Conservation (phyloP, 2,329 filamentous ascomycete genomes). For the Nannizziopsis arthrosporioides region DNA sequence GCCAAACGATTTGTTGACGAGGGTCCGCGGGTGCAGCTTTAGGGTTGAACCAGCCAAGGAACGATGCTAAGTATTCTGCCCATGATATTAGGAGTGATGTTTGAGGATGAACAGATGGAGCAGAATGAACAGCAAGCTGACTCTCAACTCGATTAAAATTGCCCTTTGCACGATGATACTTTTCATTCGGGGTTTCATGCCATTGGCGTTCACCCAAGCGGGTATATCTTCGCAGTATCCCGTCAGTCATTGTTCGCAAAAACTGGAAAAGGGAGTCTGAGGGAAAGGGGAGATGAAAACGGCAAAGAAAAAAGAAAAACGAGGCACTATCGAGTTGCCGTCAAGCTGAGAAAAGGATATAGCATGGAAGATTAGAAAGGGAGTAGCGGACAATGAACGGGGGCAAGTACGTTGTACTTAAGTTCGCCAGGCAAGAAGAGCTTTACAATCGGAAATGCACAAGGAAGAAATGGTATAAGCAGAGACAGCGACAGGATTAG, state of each 20-base stretch:
- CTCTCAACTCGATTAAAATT: conserved; percentile 14
- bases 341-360: not conserved
- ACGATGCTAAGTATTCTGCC: conserved; percentile 21
- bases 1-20: conserved; percentile 65
- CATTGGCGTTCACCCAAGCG: not conserved
- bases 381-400: not conserved
- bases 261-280: not conserved
- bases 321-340: not conserved
- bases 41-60: conserved; percentile 41
- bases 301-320: not conserved
- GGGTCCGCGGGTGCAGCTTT: conserved; percentile 49
- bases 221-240: not conserved
- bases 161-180: conserved; percentile 10
- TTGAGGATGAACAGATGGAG: conserved; percentile 1
- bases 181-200: conserved; percentile 12
- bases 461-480: not conserved
- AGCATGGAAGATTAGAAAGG: not conserved
- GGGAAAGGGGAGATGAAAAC: not conserved
- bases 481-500: not conserved
- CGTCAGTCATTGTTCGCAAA: not conserved
- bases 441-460: not conserved
- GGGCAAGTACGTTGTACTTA: not conserved
- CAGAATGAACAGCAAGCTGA: conserved; percentile 9
- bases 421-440: conserved; percentile 2
- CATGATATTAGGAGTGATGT: conserved; percentile 11